These are phyloP conservation scores for Saccharomycopsis fibuligera DNA, from an alignment of 805 yeast genomes.

Conservation along the genomic window DNA sequence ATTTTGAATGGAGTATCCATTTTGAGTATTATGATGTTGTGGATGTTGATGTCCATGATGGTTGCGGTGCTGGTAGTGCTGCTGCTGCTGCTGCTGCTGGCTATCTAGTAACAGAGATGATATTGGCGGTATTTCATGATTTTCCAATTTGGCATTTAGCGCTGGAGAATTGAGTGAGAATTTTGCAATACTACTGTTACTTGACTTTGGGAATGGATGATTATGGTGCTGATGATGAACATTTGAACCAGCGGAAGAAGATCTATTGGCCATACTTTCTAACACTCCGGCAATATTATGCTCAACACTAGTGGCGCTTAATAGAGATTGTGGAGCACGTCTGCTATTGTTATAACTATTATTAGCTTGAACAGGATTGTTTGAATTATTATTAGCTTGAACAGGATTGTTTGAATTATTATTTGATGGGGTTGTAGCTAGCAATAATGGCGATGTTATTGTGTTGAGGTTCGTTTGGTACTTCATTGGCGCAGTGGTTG, in stretches of 20 bases:
- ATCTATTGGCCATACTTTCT: slow-evolving; percentile 33
- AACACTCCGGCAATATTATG: slow-evolving; percentile 35
- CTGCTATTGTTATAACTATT: background rate
- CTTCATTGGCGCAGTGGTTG: slow-evolving; percentile 63
- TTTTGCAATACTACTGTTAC: slow-evolving; percentile 5
- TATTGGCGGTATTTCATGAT: too few relatives aligned
- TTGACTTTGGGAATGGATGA: background rate
- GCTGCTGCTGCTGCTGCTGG: slow-evolving; percentile 19
- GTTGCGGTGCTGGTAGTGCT: background rate
- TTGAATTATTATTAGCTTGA: background rate
- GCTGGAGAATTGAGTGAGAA: background rate
- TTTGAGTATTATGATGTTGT: too few relatives aligned
- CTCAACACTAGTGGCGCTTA: slow-evolving; percentile 19
- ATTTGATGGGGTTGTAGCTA: slow-evolving; percentile 38
- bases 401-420: background rate
- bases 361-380: background rate
- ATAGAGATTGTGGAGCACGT: background rate
- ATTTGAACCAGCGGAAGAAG: background rate
- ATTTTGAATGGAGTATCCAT: too few relatives aligned
- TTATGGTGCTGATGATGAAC: slow-evolving; percentile 6
- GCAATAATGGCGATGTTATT: slow-evolving; percentile 58
- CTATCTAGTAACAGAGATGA: too few relatives aligned
- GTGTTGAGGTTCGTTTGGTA: slow-evolving; percentile 59
- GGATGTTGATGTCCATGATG: background rate
- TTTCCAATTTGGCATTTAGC: too few relatives aligned